Base-by-base conservation (phyloP, 2,329 filamentous ascomycete species). In the Claviceps monticola region DNA sequence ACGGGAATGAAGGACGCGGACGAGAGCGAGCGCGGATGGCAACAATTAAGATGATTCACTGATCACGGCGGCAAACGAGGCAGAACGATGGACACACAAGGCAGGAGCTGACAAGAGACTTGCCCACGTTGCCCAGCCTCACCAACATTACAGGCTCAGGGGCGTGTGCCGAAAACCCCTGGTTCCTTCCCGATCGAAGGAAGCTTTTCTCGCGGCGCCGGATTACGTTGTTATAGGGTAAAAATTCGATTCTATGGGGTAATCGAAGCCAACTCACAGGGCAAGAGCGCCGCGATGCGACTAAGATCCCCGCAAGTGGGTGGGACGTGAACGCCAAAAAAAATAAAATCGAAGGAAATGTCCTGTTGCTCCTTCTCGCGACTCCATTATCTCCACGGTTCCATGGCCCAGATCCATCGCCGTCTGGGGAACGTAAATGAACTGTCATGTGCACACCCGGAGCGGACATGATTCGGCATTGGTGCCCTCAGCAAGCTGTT, bases 161-260 rank as follows among this genome's bases (percentile, higher is more conserved):
- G 26, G 26, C 26, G 26, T 29, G 26, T 29, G 8, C 8, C 8
- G 26, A 29, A 9, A 29, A 29, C 7, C 14, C 5, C n/a, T 19
- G n/a, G 39, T 8, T 17, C 17, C 39, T 19, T 29, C 13, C 21
- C 16, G 42, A 23, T 44, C 42, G 6, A 51, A 46, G 53, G 49
- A 53, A 52, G 49, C 49, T 26, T 29, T 29, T 29, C 14, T 51
- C 49, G 34, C 14, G 48, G 52, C 49, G 48, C 50, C 37, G 49
- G 49, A 61, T 62, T 62, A 61, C 60, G 59, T 62, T 61, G 55
- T 58, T 60, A 59, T 62, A 61, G 58, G 59, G 61, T 62, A 62
- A 62, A 55, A 56, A 51, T 23, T 44, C 49, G 50, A 53, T 51
- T 54, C 52, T 55, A 54, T 57, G 50, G 55, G 55, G 53, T 56